Conservation (phyloP, 2,329 filamentous ascomycete species). For the Coniella lustricola region DNA sequence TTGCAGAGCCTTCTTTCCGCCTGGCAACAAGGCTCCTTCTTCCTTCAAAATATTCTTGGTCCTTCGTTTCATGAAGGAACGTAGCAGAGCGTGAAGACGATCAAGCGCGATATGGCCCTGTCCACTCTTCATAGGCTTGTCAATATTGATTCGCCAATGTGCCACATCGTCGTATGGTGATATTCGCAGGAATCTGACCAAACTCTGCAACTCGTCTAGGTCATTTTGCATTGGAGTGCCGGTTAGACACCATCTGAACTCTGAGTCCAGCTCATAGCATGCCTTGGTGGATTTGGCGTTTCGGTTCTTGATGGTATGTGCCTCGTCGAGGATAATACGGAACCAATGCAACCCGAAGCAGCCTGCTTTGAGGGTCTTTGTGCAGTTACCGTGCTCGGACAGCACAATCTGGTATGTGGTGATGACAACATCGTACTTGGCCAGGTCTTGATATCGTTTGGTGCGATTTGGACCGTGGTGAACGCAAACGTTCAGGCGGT, state of each 20-base stretch:
- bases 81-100: slow-evolving; percentile 74
- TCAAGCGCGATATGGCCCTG: slow-evolving; percentile 84
- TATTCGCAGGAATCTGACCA: slow-evolving; percentile 89
- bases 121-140: slow-evolving; percentile 80
- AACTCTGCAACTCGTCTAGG: slow-evolving; percentile 86
- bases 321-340: slow-evolving; percentile 90
- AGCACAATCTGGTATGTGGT: slow-evolving; percentile 95
- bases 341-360: slow-evolving; percentile 95
- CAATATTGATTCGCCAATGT: slow-evolving; percentile 89
- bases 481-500: slow-evolving; percentile 72
- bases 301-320: slow-evolving; percentile 96
- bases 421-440: slow-evolving; percentile 87
- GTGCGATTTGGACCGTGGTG: slow-evolving; percentile 86
- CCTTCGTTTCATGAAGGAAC: slow-evolving; percentile 96
- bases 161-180: slow-evolving; percentile 81
- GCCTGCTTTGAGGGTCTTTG: slow-evolving; percentile 61
- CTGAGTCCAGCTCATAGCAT: slow-evolving; percentile 73
- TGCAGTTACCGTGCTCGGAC: slow-evolving; percentile 74
- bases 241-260: slow-evolving; percentile 93
- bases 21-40: slow-evolving; percentile 72
- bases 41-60: slow-evolving; percentile 95
- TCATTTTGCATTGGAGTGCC: slow-evolving; percentile 99
- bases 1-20: slow-evolving; percentile 50
- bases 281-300: slow-evolving; percentile 94
- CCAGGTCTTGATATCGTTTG: slow-evolving; percentile 69